Base-by-base conservation (phyloP, 164 flowering plant species). In the Tinospora cordifolia region DNA sequence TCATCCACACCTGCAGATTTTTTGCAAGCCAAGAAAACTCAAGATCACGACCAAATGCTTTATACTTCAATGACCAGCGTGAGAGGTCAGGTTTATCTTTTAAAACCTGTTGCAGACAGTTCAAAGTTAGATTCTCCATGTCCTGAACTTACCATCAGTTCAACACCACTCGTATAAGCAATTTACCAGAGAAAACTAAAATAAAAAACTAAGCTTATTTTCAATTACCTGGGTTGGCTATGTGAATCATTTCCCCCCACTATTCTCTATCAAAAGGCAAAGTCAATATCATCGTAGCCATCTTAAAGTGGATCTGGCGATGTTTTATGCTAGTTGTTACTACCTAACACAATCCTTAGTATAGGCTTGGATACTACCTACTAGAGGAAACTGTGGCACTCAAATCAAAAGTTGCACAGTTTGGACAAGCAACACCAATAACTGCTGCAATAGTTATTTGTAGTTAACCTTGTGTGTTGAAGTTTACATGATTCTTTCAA, bases 21-120 rank as follows among this genome's bases (percentile, higher is more conserved):
- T 86, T 80, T 72, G 97, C 91, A 77, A 91, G 92, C 97, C 97
- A 93, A 71, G 97, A 87, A 78, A 77, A 93, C 47, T 93, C 88
- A 71, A 93, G 80, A 77, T 90, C 85, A 8, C 75, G 94, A 70
- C 91, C 94, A 81, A 93, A 88, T 74, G 94, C 98, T 67, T 76
- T 75, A 74, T 93, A 90, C 80, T 91, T 93, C 62, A 93, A 73
- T 6, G 91, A 82, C 98, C 98, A 93, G 44, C 89, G 83, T 39
- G 96, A 93, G 38, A 84, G 70, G 44, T 88, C 93, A 58, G 98
- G 96, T 76, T 87, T 90, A 79, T 87, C 96, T 70, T 87, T 84
- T 71, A 91, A 74, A 51, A 83, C 67, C 96, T 90, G 82, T 65
- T 24, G 62, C 63, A 59, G 36, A 34, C n/a, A 66, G 73, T 21